Conservation (phyloP, 768 basidiomycete species). For the Crepidotus variabilis region DNA sequence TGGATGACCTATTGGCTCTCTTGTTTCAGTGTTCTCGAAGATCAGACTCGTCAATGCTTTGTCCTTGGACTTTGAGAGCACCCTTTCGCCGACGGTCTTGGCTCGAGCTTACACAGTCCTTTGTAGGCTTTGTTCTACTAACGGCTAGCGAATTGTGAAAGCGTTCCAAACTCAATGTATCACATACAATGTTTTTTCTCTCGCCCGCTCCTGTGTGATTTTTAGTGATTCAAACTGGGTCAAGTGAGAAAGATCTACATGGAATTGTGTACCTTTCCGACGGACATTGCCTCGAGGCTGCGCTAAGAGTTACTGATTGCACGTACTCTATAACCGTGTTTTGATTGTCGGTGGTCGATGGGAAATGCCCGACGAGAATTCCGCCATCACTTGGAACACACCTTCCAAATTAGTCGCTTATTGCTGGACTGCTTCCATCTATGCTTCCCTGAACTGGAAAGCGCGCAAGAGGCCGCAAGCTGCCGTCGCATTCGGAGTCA, state of each 20-base stretch:
- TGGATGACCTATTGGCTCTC: neutral
- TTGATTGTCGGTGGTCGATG: neutral
- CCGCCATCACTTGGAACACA: neutral
- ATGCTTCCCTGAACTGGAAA: neutral
- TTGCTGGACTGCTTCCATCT: neutral
- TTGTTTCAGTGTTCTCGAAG: no score
- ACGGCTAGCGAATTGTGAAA: no score
- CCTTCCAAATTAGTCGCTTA: neutral
- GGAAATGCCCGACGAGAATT: neutral
- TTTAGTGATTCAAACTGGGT: no score
- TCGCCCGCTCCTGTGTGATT: no score
- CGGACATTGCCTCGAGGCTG: neutral
- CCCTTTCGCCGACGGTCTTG: no score
- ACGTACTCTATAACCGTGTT: neutral
- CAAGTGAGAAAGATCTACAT: no score
- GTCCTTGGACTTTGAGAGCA: no score
- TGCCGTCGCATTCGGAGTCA: neutral
- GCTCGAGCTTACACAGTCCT: no score
- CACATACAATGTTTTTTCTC: no score
- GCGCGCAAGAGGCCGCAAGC: neutral
- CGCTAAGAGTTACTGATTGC: neutral
- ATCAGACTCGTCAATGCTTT: no score
- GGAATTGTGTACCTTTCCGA: neutral
- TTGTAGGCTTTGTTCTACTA: no score
- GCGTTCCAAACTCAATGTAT: no score